Evolutionary conservation across 2,329 filamentous ascomycete genomes (phyloP).

Genomic region (Alternaria triticina): DNA sequence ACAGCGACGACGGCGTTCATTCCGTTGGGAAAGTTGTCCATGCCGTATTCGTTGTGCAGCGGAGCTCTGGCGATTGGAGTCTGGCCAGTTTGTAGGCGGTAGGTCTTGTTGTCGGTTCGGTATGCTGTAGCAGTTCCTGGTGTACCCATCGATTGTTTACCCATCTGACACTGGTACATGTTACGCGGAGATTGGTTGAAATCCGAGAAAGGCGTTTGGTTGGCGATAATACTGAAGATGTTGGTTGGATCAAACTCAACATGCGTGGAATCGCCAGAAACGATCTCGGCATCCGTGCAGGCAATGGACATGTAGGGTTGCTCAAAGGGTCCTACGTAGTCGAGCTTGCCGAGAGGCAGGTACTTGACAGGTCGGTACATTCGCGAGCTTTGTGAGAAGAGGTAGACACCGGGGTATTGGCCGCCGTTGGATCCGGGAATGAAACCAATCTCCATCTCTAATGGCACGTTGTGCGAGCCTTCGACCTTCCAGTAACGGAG

Average conservation of each 20-base stretch:
- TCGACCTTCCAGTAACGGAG: conserved; percentile 96
- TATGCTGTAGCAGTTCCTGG: conserved; percentile 83
- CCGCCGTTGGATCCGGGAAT: conserved; percentile 86
- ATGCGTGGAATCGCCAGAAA: conserved; percentile 88
- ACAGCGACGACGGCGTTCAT: conserved; percentile 95
- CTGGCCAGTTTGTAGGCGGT: conserved; percentile 92
- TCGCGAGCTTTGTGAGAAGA: conserved; percentile 81
- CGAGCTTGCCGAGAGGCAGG: conserved; percentile 81
- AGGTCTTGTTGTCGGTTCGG: conserved; percentile 96
- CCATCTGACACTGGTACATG: conserved; percentile 87
- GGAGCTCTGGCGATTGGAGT: conserved; percentile 92
- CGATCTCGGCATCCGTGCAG: conserved; percentile 83
- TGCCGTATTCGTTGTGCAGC: conserved; percentile 92
- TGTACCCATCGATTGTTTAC: conserved; percentile 99
- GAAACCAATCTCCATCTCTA: conserved; percentile 88
- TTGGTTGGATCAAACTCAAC: conserved; percentile 95
- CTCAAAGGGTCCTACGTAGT: conserved; percentile 91
- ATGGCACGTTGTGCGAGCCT: conserved; percentile 78
- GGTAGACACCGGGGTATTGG: conserved; percentile 95
- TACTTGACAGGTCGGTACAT: conserved; percentile 96
- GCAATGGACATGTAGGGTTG: conserved; percentile 99
- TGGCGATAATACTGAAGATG: conserved; percentile 95
- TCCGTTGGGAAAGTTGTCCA: conserved; percentile 98
- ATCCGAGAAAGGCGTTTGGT: conserved; percentile 98
- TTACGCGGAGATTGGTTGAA: conserved; percentile 99